These are phyloP conservation scores for Amoeboaphelidium protococcarum DNA, from an alignment of 371 early-diverging fungal genomes.

Conservation along the genomic window DNA sequence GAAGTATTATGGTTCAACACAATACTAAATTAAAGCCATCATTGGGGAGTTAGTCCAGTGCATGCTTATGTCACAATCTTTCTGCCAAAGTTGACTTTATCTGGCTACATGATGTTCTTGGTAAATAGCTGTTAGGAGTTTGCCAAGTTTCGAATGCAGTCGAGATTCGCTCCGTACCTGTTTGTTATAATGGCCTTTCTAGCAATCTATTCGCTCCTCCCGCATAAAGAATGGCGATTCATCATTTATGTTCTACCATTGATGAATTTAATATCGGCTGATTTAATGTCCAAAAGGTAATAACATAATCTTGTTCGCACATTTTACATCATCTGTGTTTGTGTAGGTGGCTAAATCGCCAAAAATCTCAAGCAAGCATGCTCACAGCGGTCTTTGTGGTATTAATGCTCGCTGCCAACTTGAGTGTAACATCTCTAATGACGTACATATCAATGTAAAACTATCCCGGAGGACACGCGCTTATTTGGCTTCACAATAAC, in stretches of 20 bases:
- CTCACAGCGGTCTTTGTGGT: too few relatives aligned
- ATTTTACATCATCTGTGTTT: too few relatives aligned
- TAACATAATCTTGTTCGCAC: too few relatives aligned
- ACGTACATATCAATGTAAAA: constrained; percentile 36
- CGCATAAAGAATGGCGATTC: constrained; percentile 94
- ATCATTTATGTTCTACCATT: constrained; percentile 62
- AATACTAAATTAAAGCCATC: constrained; percentile 35
- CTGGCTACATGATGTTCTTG: constrained; percentile 6
- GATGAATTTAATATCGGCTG: constrained; percentile 44
- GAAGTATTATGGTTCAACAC: constrained; percentile 62
- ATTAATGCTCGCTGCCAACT: too few relatives aligned
- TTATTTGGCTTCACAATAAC: constrained; percentile 27
- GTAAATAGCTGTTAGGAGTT: constrained; percentile 8
- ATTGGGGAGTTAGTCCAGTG: constrained; percentile 59
- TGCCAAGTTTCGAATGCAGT: neutral
- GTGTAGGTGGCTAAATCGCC: neutral
- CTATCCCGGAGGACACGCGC: constrained; percentile 70
- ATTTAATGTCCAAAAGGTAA: constrained; percentile 10
- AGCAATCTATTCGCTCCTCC: constrained; percentile 34
- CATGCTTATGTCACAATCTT: constrained; percentile 37
- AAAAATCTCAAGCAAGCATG: too few relatives aligned
- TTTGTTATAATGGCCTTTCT: constrained; percentile 27
- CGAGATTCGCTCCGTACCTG: constrained; percentile 13
- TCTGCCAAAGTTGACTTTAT: constrained; percentile 37
- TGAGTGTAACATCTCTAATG: too few relatives aligned